Base-by-base conservation (phyloP, 495 filamentous ascomycete genomes). In the Penicillium coffeae region DNA sequence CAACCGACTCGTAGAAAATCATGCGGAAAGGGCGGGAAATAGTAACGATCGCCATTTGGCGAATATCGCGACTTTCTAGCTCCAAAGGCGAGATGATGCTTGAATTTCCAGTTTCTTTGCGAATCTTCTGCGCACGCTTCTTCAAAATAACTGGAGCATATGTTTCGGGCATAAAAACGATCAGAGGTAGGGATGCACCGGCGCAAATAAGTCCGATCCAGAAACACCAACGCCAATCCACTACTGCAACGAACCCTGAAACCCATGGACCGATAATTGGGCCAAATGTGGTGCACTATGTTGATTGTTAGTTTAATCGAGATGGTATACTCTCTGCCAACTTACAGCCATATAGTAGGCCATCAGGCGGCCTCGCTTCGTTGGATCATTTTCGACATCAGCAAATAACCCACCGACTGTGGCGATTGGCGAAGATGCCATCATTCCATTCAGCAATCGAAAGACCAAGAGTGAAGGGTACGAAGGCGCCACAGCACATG, bases 71-170 rank as follows among this genome's bases (percentile, higher is more conserved):
- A 35, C 72, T 73, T 44, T 75, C 69, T 9, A 78, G 50, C 21
- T 77, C 74, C 42, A 75, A 54, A 3, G 72, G 65, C 0, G 75
- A 74, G n/a, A 68, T 59, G 10, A 76, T 60, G 39, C 51, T 71
- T 0, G 47, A 51, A 34, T 85, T 74, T 14, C 82, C 82, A 0
- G 84, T 89, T 20, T 80, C 62, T 46, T 81, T 76, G 19, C 88
- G 75, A 12, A 90, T 62, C 55, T 83, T 84, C 51, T 72, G 72
- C 9, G 87, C 87, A 18, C 85, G 75, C 10, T 62, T 58, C 4
- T 76, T 78, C 18, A 91, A 77, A 39, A 92, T 79, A 1, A 80
- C 84, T 1, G 88, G 87, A 0, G 79, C 80, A 57, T 90, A 90
- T 0, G 88, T 90, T 57, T 82, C 70, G 0, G 81, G 78, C 41